Percentiles rank a stretch among this genome's conserved stretches.
Conservation (phyloP, 139 green algal genomes). For the Edaphochlamys debaryana region DNA sequence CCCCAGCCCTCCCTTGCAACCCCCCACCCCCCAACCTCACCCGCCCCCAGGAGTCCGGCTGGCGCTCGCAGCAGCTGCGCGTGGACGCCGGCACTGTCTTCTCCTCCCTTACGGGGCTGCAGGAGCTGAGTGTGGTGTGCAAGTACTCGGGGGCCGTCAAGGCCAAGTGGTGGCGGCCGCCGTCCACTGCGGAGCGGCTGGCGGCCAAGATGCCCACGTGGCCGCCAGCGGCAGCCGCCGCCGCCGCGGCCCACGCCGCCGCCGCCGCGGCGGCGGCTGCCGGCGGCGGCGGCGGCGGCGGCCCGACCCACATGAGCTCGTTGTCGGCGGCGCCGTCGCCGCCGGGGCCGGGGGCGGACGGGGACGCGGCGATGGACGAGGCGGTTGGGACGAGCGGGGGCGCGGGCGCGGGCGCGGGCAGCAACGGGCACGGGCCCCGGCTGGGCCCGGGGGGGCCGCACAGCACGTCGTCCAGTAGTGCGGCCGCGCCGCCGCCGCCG, state of each 20-base stretch:
- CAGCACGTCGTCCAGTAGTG: no score
- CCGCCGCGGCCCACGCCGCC: neutral
- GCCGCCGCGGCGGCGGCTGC: no score
- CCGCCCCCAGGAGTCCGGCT: conserved; percentile 31
- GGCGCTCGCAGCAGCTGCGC: conserved; percentile 40
- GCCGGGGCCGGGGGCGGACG: no score
- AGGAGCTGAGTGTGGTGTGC: conserved; percentile 37
- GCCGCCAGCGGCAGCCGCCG: neutral
- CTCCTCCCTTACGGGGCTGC: neutral
- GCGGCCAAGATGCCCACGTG: conserved; percentile 24
- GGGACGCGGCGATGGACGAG: neutral
- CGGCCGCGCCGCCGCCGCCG: neutral
- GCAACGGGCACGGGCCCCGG: no score
- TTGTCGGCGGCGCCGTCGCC: no score
- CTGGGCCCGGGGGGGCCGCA: no score
- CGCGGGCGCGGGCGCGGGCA: neutral
- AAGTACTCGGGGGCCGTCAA: conserved; percentile 27
- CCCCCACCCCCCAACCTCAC: no score
- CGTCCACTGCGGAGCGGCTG: neutral
- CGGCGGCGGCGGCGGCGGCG: neutral
- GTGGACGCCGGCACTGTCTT: conserved; percentile 29
- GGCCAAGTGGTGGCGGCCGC: conserved; percentile 25
- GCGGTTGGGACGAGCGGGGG: neutral
- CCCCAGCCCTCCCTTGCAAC: neutral
- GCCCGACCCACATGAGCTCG: neutral